Conservation (phyloP, 106 monocot genomes). For the Vanilla planifolia region DNA sequence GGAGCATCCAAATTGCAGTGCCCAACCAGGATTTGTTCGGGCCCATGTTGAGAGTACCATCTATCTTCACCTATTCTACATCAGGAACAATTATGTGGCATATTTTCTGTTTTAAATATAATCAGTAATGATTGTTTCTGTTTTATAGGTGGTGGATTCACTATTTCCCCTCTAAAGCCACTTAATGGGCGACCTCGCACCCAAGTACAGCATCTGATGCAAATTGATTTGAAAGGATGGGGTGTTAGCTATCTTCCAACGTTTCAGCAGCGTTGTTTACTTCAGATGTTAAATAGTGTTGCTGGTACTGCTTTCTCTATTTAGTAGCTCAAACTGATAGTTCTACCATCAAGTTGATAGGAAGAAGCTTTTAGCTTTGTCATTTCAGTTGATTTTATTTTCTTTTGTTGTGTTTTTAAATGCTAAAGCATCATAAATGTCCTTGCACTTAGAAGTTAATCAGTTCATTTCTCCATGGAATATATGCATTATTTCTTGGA, state of each 20-base stretch:
- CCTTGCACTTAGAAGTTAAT: background rate
- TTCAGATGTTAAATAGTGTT: constrained; percentile 88
- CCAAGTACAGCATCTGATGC: constrained; percentile 96
- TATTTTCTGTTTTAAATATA: background rate
- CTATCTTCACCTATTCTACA: constrained; percentile 8
- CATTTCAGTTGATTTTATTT: too few relatives aligned
- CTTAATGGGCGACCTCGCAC: constrained; percentile 68
- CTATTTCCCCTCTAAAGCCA: constrained; percentile 77
- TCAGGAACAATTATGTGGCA: background rate
- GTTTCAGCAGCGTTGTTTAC: constrained; percentile 91
- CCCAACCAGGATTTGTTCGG: constrained; percentile 86
- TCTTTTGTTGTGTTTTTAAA: too few relatives aligned
- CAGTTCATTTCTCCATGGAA: constrained; percentile 1
- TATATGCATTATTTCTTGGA: background rate
- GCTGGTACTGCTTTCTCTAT: constrained; percentile 46
- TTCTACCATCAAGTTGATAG: background rate
- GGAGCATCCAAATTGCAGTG: constrained; percentile 70
- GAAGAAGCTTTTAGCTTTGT: background rate
- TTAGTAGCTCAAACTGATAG: background rate
- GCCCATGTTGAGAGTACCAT: constrained; percentile 73
- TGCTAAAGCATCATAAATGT: too few relatives aligned
- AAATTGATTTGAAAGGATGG: constrained; percentile 97
- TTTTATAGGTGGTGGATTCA: constrained; percentile 82
- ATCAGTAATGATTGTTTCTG: background rate
- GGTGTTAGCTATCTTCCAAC: constrained; percentile 63